Base-by-base conservation (phyloP, 2,329 filamentous ascomycete species). In the Clarireedia hainanense region DNA sequence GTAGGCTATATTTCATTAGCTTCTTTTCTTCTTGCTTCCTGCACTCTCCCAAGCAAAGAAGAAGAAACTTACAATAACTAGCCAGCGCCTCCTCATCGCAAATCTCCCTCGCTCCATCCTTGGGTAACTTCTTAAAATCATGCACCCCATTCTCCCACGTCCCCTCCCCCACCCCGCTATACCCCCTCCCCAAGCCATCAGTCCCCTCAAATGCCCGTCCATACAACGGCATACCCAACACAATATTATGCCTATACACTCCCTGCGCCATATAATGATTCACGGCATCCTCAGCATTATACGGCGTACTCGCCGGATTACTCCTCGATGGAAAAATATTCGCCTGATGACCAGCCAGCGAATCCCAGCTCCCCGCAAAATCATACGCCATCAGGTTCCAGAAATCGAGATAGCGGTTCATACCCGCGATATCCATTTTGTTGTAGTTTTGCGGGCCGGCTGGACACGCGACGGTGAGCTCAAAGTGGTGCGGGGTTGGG, bases 321-420 rank as follows among this genome's bases (percentile, higher is more conserved):
- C 73, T 65, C 1, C 63, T 62, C 24, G 79, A 85, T 0, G 78
- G 77, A 65, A 80, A 87, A 39, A 96, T 69, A 69, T 96, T 96
- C 5, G 91, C 82, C 69, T 91, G 85, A 72, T 97, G 91, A 4
- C 86, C 90, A 1, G 88, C 76, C 1, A 65, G 65, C 3, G 72
- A 64, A 65, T 91, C 88, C 90, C 91, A 96, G 3, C 83, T 86
- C 1, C 92, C 92, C 5, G 90, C 84, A 69, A 80, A 95, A 72
- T 95, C 90, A 71, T 95, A 95, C 1, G 88, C 87, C 90, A 95
- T 95, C 43, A 91, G 71, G 69, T 88, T 88, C 85, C 85, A 88
- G 69, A 88, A 88, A 71, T 88, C 85, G 1, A 89, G 75, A 56
- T 81, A 78, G 12, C 66, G 70, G 66, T 88, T 83, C 85, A 88